Base-by-base conservation (phyloP, 805 yeast genomes). In the Myxozyma neotropica region DNA sequence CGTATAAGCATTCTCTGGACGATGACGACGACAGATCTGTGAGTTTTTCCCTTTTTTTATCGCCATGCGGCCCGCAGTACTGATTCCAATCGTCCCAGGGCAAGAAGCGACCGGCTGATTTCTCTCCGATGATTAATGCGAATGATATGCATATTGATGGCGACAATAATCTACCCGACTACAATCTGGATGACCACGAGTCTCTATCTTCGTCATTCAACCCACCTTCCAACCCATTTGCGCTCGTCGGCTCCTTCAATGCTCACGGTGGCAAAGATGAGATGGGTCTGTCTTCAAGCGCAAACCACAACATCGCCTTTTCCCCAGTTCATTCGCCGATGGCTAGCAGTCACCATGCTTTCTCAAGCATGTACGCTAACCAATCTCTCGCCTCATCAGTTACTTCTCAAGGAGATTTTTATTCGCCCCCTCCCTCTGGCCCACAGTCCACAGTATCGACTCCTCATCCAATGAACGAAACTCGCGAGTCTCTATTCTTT, bases 251-350 rank as follows among this genome's bases (percentile, higher is more conserved):
- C 31, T 21, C 50, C 19, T 60, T 35, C 42, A 24, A n/a, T 17
- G 15, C 52, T n/a, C n/a, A 43, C 21, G 21, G 23, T 42, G 23
- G 19, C 33, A 51, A 43, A 19, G 84, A 81, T 53, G 82, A 81
- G 5, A 76, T 64, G 17, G 67, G 57, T 3, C 63, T 63, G n/a
- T 56, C 58, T 8, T 52, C 65, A 6, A 39, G 50, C 33, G 57
- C 59, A 26, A 43, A 36, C 21, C 60, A 52, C 33, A 15, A 40
- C 47, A 17, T 58, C 24, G 67, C 58, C 17, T 59, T 67, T 49
- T 64, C 67, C 1, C 69, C 66, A 15, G 67, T 68, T n/a, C 58
- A 61, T 2, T 55, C 67, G 7, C 66, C 63, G 15, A 39, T 53
- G 44, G 23, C 55, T 19, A 13, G 44, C 26, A 46, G 55, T 49